These are phyloP conservation scores for Blepharisma undulans DNA, from an alignment of 169 alveolate genomes.

Conservation along the genomic window DNA sequence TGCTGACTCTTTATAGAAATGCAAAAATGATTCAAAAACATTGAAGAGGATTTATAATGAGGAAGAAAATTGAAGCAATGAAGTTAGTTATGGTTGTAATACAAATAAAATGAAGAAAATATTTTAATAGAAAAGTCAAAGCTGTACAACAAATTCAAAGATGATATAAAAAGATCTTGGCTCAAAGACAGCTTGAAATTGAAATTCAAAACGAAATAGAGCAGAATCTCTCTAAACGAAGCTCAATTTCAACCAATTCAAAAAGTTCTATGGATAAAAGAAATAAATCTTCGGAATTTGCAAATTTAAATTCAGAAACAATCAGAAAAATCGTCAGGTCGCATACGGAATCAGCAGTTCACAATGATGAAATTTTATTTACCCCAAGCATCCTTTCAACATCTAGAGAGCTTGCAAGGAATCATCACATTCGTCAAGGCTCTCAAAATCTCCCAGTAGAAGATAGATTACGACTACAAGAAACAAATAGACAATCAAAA, in stretches of 20 bases:
- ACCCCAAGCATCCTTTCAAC: background rate
- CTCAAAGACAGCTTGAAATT: background rate
- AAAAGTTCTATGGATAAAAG: background rate
- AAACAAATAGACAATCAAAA: background rate
- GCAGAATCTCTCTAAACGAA: background rate
- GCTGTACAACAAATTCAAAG: conserved; percentile 19
- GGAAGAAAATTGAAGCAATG: background rate
- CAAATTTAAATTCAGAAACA: background rate
- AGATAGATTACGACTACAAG: background rate
- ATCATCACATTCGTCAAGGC: background rate
- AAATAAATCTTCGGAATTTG: background rate
- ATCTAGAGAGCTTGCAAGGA: conserved; percentile 17
- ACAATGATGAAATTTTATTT: background rate
- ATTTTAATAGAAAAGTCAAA: background rate
- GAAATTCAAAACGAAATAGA: background rate
- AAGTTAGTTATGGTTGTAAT: background rate
- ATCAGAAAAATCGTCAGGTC: background rate
- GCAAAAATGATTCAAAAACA: conserved; percentile 19
- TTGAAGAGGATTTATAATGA: background rate
- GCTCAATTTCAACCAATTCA: background rate
- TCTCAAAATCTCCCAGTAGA: background rate
- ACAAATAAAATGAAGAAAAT: background rate
- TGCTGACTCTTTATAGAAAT: background rate
- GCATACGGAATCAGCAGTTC: background rate
- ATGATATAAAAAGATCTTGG: background rate